Evolutionary conservation across 768 basidiomycete species (phyloP), one percentile per base, ranked within the genome.

Genomic region (Phaeotremella skinneri): DNA sequence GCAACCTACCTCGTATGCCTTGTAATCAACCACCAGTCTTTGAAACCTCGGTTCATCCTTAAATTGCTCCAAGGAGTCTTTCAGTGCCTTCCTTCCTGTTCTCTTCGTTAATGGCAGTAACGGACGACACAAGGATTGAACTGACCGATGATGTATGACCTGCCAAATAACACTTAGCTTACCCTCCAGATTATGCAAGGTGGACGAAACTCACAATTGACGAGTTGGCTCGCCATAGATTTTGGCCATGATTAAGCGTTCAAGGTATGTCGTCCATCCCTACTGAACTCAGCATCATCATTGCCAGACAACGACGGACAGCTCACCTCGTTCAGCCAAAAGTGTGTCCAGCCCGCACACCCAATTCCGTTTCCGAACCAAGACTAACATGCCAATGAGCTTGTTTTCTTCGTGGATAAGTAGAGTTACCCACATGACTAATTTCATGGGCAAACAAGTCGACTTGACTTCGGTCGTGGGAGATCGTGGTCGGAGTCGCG

Each of bases 231-330:
- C 84, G 0, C 87, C 83, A 72, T 90, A 84, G 2, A 91, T 79
- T 45, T 81, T 78, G 62, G 85, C 81, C 49, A 84, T 84, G 45
- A 94, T 79, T 6, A 94, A 78, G 16, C 91, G 85, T 73, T 98
- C 93, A 29, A 89, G 85, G 71, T 92, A 97, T 0, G 89, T 92
- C 30, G 93, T 96, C 87, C 89, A 93, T 26, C 91, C 78, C 79
- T 92, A 52, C 25, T 31, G 5, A 16, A 2, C 32, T 58, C 61
- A 56, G 56, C 53, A 3, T 56, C 5, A 27, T 29, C 17, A 41
- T 23, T 14, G 25, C 21, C 29, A 37, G 23, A 27, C 25, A 20
- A 29, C 23, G 43, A 14, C 25, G 13, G 17, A 14, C 17, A n/a
- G 62, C 57, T 42, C 57, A 63, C 72, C 62, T 73, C 75, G 61